Base-by-base conservation (phyloP, 768 basidiomycete genomes). In the Termitomyces bulborhizus region DNA sequence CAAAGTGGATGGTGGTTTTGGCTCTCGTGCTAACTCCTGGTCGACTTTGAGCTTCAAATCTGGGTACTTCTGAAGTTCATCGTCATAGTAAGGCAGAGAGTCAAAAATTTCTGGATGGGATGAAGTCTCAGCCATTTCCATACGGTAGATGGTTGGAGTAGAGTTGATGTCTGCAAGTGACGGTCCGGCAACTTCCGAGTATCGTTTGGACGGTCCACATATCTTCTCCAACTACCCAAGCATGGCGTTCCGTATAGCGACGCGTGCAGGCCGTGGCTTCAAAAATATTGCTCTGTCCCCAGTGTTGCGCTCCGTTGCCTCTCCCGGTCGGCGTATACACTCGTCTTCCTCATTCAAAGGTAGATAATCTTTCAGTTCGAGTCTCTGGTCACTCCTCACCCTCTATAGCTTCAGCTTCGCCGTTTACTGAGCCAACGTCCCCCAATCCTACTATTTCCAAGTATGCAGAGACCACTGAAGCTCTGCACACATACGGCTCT, bases 61-160 rank as follows among this genome's bases (percentile, higher is more conserved):
- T 1, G 91, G 90, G 57, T 79, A 82, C 53, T 80, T 80, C 57
- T 93, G 88, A 50, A 95, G 78, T 67, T 97, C 93, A 67, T 93
- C 90, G 74, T 98, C 94, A 65, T 91, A 93, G 73, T 97, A 98
- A 16, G 94, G 94, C 59, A 97, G 77, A 26, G 93, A 89, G 70
- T 97, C 93, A 62, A 93, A 82, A 37, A 87, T 75, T 55, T 75
- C 74, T 13, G 60, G 60, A 36, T 48, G 60, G 59, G 50, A 27
- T 32, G 42, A 50, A 42, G 36, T 13, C 36, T 59, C 60, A 54
- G 63, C 54, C 73, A 73, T 74, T 15, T 15, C 24, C 16, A 16
- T 45, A n/a, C 15, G 24, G 32, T 37, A 43, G 51, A 49, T 32
- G 42, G 27, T 46, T 49, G 27, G 51, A 9, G 31, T 32, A 7